phyloP scores from a whole-genome alignment of 192 early-diverging fungal species.

The Backusella tuberculispora region DNA sequence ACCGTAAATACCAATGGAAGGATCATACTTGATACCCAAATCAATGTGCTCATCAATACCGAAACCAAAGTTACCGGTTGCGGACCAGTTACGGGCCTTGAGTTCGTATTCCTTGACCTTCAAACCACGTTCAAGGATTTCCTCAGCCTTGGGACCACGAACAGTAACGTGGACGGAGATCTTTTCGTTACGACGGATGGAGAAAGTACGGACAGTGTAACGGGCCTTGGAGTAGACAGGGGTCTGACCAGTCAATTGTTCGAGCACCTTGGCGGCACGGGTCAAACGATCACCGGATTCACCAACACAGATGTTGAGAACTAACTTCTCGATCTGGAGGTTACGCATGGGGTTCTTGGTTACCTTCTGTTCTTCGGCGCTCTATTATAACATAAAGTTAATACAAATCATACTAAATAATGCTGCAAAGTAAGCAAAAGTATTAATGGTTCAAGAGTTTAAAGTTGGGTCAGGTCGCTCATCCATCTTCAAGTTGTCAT shows the following conservation, averaged over 20 bases:
- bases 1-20: constrained; percentile 95
- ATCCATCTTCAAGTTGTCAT: background rate
- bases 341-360: constrained; percentile 90
- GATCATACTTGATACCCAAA: constrained; percentile 99
- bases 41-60: constrained; percentile 99
- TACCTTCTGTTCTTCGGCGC: constrained; percentile 56
- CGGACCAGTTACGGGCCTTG: constrained; percentile 92
- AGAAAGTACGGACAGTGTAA: constrained; percentile 99
- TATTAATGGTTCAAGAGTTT: background rate
- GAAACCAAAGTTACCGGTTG: constrained; percentile 99
- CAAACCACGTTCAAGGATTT: constrained; percentile 99
- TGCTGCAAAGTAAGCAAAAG: background rate
- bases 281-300: constrained; percentile 99
- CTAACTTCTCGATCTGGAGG: constrained; percentile 99
- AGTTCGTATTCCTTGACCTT: constrained; percentile 99
- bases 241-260: constrained; percentile 99
- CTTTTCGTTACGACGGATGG: constrained; percentile 99
- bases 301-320: constrained; percentile 99
- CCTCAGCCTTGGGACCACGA: constrained; percentile 82
- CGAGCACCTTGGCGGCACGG: constrained; percentile 99
- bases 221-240: constrained; percentile 99
- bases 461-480: background rate
- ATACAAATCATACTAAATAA: background rate
- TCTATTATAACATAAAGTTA: constrained; percentile 7
- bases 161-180: constrained; percentile 99